These are phyloP conservation scores for Acorus gramineus DNA, from an alignment of 106 monocot genomes.

Conservation along the genomic window DNA sequence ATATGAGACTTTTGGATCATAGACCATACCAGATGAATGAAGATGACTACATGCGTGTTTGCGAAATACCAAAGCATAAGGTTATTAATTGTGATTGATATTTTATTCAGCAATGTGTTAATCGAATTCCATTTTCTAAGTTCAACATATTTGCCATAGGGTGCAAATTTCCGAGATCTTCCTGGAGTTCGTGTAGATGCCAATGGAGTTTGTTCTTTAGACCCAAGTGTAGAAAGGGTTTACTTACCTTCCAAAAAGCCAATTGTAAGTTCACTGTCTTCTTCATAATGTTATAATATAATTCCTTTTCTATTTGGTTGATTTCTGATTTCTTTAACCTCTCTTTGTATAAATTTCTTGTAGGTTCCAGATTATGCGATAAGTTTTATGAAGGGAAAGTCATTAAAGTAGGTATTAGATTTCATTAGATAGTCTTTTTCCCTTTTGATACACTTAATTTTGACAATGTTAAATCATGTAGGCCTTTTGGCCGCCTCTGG, in stretches of 20 bases:
- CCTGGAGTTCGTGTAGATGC: slow-evolving; percentile 58
- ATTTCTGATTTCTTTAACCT: background rate
- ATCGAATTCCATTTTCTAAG: no score
- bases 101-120: background rate
- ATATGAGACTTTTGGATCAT: slow-evolving; percentile 56
- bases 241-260: slow-evolving; percentile 64
- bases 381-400: slow-evolving; percentile 34
- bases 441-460: no score
- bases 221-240: slow-evolving; percentile 42
- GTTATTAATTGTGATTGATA: slow-evolving; percentile 18
- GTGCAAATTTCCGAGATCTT: slow-evolving; percentile 86
- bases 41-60: slow-evolving; percentile 63
- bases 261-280: slow-evolving; percentile 33
- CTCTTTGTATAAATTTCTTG: background rate
- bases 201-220: slow-evolving; percentile 47
- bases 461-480: background rate
- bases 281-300: background rate
- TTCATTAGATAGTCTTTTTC: background rate
- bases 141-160: slow-evolving; percentile 23
- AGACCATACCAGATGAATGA: slow-evolving; percentile 31
- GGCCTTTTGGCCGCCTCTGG: slow-evolving; percentile 57
- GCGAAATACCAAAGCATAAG: slow-evolving; percentile 70
- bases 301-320: background rate
- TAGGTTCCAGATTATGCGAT: slow-evolving; percentile 64
- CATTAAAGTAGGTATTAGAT: slow-evolving; percentile 28